These are phyloP conservation scores for Xylaria castorea DNA, from an alignment of 495 filamentous ascomycete species.

Conservation along the genomic window DNA sequence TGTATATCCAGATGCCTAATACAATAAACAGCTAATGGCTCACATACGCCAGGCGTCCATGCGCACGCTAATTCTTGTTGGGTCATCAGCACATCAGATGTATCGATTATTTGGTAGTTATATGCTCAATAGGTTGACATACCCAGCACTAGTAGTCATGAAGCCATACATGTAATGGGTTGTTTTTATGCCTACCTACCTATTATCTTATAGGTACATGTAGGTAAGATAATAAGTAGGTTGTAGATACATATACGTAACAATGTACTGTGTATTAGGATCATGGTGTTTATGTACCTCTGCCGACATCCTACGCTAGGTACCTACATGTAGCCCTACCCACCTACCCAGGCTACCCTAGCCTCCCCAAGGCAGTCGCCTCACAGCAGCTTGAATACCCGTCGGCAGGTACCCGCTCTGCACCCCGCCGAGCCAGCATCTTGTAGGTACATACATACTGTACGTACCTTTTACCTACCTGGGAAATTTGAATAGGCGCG, in stretches of 20 bases:
- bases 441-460: neutral
- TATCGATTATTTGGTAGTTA: neutral
- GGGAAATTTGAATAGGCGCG: slow-evolving; percentile 5
- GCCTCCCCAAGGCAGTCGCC: neutral
- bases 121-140: neutral
- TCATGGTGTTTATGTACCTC: neutral
- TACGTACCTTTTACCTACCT: neutral
- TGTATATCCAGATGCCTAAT: neutral
- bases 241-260: too few relatives aligned
- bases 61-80: neutral
- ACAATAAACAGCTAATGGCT: neutral
- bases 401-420: slow-evolving; percentile 30
- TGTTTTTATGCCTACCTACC: neutral
- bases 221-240: neutral
- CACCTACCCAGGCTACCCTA: neutral
- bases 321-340: slow-evolving; percentile 1
- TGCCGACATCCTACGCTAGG: neutral
- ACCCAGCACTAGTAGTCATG: neutral
- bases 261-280: too few relatives aligned
- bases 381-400: slow-evolving; percentile 23
- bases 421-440: slow-evolving; percentile 8
- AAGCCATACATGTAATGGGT: neutral
- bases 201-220: too few relatives aligned
- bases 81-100: neutral
- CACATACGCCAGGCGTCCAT: neutral